Conservation (phyloP, 805 yeast genomes). For the Starmerella vaccinii region DNA sequence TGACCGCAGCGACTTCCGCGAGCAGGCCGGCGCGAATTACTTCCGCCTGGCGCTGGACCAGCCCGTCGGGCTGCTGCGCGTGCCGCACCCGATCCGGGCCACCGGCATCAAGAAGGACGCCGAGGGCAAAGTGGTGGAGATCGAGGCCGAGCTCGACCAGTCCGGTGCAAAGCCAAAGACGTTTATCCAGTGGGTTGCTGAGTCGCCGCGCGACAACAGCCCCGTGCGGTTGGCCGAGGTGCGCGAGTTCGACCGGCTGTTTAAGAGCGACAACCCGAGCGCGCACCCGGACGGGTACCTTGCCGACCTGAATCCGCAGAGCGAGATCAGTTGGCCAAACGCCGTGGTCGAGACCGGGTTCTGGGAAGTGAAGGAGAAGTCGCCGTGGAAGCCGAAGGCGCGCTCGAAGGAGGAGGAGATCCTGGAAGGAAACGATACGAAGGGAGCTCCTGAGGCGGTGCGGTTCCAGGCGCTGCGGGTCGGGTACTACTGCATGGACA, state of each 20-base stretch:
- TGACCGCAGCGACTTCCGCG: constrained; percentile 80
- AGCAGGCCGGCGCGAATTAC: constrained; percentile 52
- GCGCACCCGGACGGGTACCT: constrained; percentile 81
- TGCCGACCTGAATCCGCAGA: constrained; percentile 68
- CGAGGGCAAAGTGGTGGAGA: constrained; percentile 53
- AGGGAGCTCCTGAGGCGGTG: constrained; percentile 61
- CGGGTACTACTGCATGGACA: constrained; percentile 89
- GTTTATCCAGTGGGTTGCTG: constrained; percentile 92
- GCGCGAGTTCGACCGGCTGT: constrained; percentile 77
- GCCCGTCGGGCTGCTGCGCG: constrained; percentile 87
- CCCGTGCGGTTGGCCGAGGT: constrained; percentile 64
- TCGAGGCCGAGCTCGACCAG: constrained; percentile 72
- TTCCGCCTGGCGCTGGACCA: constrained; percentile 91
- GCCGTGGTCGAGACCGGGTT: constrained; percentile 77
- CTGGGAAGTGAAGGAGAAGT: constrained; percentile 49
- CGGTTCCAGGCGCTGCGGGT: constrained; percentile 97
- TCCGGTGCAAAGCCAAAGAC: constrained; percentile 77
- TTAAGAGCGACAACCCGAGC: constrained; percentile 83
- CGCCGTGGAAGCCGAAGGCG: constrained; percentile 58
- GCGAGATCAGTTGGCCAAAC: constrained; percentile 54
- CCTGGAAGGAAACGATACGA: constrained; percentile 54
- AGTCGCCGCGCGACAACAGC: constrained; percentile 46
- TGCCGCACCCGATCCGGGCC: constrained; percentile 72
- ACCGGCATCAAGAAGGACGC: constrained; percentile 54
- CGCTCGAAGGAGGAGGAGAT: constrained; percentile 44